phyloP scores from a whole-genome alignment of 495 filamentous ascomycete species.

The Neurospora terricola region DNA sequence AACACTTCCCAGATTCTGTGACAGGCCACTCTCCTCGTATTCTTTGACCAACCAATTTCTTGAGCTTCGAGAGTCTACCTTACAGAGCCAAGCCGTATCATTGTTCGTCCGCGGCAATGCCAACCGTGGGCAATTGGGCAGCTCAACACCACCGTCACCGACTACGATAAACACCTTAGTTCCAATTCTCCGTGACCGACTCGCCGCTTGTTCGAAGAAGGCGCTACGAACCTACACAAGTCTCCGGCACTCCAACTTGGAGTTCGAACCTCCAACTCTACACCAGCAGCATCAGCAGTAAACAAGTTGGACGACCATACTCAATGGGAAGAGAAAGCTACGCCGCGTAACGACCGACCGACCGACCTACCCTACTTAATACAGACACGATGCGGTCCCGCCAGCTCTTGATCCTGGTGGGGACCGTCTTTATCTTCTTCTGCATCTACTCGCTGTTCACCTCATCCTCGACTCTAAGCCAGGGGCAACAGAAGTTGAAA shows the following conservation, averaged over 20 bases:
- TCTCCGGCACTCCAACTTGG: neutral
- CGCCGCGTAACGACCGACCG: neutral
- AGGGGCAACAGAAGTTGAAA: slow-evolving; percentile 1
- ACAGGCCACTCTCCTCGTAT: neutral
- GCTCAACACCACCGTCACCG: neutral
- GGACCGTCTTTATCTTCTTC: slow-evolving; percentile 27
- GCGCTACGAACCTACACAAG: neutral
- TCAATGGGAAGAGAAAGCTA: neutral
- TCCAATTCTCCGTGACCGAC: neutral
- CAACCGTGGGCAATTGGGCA: neutral
- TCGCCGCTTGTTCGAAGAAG: neutral
- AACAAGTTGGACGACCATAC: neutral
- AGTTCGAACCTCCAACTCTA: neutral
- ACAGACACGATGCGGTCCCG: slow-evolving; percentile 30
- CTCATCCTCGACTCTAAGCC: slow-evolving; percentile 5
- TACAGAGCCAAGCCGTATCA: neutral
- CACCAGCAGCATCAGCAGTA: neutral
- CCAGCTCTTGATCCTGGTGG: slow-evolving; percentile 25
- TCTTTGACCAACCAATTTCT: neutral
- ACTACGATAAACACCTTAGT: neutral
- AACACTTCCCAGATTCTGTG: neutral
- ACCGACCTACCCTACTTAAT: neutral
- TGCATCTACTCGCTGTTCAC: slow-evolving; percentile 23
- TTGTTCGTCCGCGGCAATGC: neutral
- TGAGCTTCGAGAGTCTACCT: neutral